These are phyloP conservation scores for Volvox carteri DNA, from an alignment of 163 green algal genomes.

Conservation along the genomic window DNA sequence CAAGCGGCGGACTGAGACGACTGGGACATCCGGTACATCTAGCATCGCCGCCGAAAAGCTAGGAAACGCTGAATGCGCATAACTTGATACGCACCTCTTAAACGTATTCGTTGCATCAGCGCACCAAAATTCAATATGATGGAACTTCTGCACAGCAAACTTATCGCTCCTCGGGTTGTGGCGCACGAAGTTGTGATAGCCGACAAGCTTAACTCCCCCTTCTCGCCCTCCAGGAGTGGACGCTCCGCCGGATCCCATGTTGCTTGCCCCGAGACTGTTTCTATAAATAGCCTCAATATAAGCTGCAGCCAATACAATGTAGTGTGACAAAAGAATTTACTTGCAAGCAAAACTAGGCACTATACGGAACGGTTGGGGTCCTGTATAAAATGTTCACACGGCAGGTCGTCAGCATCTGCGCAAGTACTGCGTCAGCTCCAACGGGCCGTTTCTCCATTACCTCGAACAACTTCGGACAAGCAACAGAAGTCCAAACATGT, in stretches of 20 bases:
- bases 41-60: too few species aligned
- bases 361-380: too few species aligned
- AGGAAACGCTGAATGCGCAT: background rate
- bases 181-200: constrained; percentile 75
- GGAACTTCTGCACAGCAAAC: constrained; percentile 89
- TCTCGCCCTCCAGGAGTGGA: constrained; percentile 5
- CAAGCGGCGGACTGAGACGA: too few species aligned
- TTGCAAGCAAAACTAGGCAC: background rate
- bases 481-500: background rate
- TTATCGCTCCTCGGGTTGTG: constrained; percentile 88
- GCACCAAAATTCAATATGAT: constrained; percentile 97
- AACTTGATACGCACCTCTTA: constrained; percentile 72
- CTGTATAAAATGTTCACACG: too few species aligned
- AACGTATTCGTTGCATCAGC: constrained; percentile 90
- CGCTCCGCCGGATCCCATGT: constrained; percentile 44
- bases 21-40: constrained; percentile 1
- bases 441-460: background rate
- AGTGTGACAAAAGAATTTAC: background rate
- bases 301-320: too few species aligned
- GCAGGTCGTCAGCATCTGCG: constrained; percentile 17
- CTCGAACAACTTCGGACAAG: background rate
- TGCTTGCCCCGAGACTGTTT: background rate
- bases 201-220: constrained; percentile 62
- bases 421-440: constrained; percentile 35
- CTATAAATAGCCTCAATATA: background rate